Percentiles rank a stretch among this genome's conserved stretches.
These are phyloP conservation scores for Ramaria sp. DNA, from an alignment of 768 basidiomycete species.

Conservation along the genomic window DNA sequence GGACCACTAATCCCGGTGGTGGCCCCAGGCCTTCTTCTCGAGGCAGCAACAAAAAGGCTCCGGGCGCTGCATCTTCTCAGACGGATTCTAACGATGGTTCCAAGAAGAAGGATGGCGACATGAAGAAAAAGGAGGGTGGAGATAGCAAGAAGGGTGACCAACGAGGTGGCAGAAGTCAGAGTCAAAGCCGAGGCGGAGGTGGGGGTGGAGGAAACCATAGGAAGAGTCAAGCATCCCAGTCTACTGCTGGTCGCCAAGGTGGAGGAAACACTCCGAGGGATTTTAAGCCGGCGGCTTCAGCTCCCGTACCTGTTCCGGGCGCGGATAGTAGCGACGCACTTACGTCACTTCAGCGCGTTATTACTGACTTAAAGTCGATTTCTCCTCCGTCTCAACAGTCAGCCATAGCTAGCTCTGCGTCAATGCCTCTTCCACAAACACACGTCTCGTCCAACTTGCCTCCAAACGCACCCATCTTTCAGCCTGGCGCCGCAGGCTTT, in stretches of 20 bases:
- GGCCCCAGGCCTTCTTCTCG: slow-evolving; percentile 50
- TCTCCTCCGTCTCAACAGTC: slow-evolving; percentile 46
- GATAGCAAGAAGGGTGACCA: slow-evolving; percentile 45
- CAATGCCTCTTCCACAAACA: slow-evolving; percentile 38
- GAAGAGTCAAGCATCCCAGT: slow-evolving; percentile 47
- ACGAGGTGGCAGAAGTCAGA: slow-evolving; percentile 28
- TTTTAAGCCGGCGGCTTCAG: slow-evolving; percentile 30
- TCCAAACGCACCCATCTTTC: slow-evolving; percentile 61
- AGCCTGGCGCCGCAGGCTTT: slow-evolving; percentile 54
- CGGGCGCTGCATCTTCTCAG: slow-evolving; percentile 35
- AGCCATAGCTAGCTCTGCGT: slow-evolving; percentile 23
- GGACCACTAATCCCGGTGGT: slow-evolving; percentile 23
- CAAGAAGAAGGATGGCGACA: slow-evolving; percentile 45
- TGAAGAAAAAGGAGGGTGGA: slow-evolving; percentile 44
- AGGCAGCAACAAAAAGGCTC: slow-evolving; percentile 51
- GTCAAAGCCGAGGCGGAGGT: slow-evolving; percentile 17
- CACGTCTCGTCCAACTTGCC: slow-evolving; percentile 39
- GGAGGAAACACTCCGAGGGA: slow-evolving; percentile 31
- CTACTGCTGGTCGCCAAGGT: slow-evolving; percentile 41
- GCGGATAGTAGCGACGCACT: slow-evolving; percentile 70
- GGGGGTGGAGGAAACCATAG: slow-evolving; percentile 40
- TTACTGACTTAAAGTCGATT: slow-evolving; percentile 85
- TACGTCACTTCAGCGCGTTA: slow-evolving; percentile 85
- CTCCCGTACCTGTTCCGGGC: slow-evolving; percentile 33
- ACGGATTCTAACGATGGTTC: slow-evolving; percentile 65